These are phyloP conservation scores for Solanum chiquidenum DNA, from an alignment of 257 asterid species.

Conservation along the genomic window DNA sequence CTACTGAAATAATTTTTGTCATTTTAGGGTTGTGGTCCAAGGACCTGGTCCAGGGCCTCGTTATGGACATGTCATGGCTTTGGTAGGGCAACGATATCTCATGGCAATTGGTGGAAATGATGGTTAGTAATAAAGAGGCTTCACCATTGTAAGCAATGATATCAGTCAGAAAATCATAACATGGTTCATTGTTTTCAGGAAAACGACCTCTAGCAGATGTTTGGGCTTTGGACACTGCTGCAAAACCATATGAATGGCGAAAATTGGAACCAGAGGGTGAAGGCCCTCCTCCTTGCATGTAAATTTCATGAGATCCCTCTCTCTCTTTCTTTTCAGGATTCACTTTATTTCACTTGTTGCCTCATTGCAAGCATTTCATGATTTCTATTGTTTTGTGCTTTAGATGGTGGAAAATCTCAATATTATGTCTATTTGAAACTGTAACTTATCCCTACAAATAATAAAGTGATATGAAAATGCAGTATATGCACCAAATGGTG, in stretches of 20 bases:
- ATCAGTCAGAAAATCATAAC: constrained; percentile 4
- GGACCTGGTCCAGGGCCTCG: constrained; percentile 99
- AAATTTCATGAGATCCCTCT: constrained; percentile 15
- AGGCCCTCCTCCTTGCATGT: constrained; percentile 99
- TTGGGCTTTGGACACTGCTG: constrained; percentile 99
- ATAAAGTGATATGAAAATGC: neutral
- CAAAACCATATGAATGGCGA: constrained; percentile 99
- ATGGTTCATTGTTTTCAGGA: constrained; percentile 41
- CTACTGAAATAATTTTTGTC: neutral
- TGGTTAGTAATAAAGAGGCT: constrained; percentile 44
- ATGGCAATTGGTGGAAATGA: constrained; percentile 99
- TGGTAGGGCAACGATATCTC: constrained; percentile 98
- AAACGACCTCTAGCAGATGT: constrained; percentile 99
- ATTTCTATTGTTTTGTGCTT: neutral
- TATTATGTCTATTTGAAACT: neutral
- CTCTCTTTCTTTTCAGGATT: neutral
- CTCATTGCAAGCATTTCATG: neutral
- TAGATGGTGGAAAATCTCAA: neutral
- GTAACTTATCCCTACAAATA: neutral
- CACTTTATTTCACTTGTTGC: neutral
- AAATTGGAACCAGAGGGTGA: constrained; percentile 99
- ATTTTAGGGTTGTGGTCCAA: constrained; percentile 86
- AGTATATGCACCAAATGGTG: neutral
- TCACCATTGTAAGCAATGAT: neutral
- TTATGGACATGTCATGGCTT: constrained; percentile 99